Evolutionary conservation across 2,329 filamentous ascomycete genomes (phyloP).

Genomic region (Akanthomyces uredinophilus): DNA sequence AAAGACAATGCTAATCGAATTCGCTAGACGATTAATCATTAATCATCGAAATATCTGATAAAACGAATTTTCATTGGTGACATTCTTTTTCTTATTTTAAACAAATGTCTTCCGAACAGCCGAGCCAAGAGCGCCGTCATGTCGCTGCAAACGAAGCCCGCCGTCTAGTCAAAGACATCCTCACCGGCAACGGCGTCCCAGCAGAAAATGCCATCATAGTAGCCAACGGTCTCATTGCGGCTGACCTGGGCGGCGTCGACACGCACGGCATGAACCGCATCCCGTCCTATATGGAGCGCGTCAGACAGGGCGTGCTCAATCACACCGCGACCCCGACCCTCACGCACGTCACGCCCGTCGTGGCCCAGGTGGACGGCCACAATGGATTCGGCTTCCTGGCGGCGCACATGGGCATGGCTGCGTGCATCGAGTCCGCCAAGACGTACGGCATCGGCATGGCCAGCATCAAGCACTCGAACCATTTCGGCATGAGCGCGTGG

Average conservation of each 20-base stretch:
- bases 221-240: slow-evolving; percentile 64
- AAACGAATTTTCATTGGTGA: background rate
- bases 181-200: slow-evolving; percentile 57
- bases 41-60: background rate
- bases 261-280: slow-evolving; percentile 74
- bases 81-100: slow-evolving; percentile 7
- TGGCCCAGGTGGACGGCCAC: slow-evolving; percentile 60
- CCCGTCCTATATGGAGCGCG: slow-evolving; percentile 69
- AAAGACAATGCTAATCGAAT: background rate
- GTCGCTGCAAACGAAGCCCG: slow-evolving; percentile 36
- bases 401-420: slow-evolving; percentile 59
- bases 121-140: slow-evolving; percentile 23
- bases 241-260: slow-evolving; percentile 74
- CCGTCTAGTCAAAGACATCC: slow-evolving; percentile 48
- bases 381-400: slow-evolving; percentile 75
- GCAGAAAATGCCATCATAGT: slow-evolving; percentile 54
- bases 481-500: slow-evolving; percentile 82
- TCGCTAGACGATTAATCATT: background rate
- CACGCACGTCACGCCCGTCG: slow-evolving; percentile 61
- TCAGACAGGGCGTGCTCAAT: slow-evolving; percentile 65
- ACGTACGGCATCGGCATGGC: slow-evolving; percentile 67
- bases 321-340: slow-evolving; percentile 54
- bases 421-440: slow-evolving; percentile 61
- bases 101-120: slow-evolving; percentile 15
- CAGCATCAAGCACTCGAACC: slow-evolving; percentile 69